Percentiles rank a stretch among this genome's conserved stretches.
These are phyloP conservation scores for Urostyla sp. DNA, from an alignment of 73 alveolate genomes.

Conservation along the genomic window DNA sequence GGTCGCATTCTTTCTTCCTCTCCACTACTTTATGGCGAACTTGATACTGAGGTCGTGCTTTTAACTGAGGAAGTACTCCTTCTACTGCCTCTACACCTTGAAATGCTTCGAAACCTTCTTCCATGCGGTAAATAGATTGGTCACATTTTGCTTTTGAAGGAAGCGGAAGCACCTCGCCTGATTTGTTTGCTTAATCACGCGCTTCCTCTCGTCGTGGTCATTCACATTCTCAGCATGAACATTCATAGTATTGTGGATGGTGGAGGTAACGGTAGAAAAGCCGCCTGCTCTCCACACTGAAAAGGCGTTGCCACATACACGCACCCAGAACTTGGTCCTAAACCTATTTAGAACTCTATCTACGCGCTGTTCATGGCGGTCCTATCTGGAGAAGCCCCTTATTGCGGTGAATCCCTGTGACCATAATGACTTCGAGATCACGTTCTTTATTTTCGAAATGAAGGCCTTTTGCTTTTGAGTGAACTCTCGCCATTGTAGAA, in stretches of 20 bases:
- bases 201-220: slow-evolving; percentile 31
- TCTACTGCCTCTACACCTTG: slow-evolving; percentile 1
- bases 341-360: slow-evolving; percentile 15
- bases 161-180: slow-evolving; percentile 2
- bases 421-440: slow-evolving; percentile 17
- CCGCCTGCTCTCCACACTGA: slow-evolving; percentile 45
- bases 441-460: slow-evolving; percentile 13
- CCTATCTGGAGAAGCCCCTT: slow-evolving; percentile 17
- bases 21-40: slow-evolving; percentile 36
- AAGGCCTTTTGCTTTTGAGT: slow-evolving; percentile 21
- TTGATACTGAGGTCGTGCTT: neutral
- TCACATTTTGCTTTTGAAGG: neutral
- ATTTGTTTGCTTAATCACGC: slow-evolving; percentile 12
- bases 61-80: neutral
- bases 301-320: slow-evolving; percentile 49
- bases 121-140: slow-evolving; percentile 31
- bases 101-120: slow-evolving; percentile 5
- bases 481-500: slow-evolving; percentile 35
- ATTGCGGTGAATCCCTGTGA: slow-evolving; percentile 20
- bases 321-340: slow-evolving; percentile 17
- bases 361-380: neutral
- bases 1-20: slow-evolving; percentile 31
- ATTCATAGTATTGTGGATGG: neutral
- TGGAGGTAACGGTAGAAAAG: neutral
- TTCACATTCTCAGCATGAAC: neutral